A percentile compares a stretch with the other conserved stretches of the same genome.
Evolutionary conservation across 352 stramenopile genomes (phyloP).

Genomic region (Globisporangium irregulare): DNA sequence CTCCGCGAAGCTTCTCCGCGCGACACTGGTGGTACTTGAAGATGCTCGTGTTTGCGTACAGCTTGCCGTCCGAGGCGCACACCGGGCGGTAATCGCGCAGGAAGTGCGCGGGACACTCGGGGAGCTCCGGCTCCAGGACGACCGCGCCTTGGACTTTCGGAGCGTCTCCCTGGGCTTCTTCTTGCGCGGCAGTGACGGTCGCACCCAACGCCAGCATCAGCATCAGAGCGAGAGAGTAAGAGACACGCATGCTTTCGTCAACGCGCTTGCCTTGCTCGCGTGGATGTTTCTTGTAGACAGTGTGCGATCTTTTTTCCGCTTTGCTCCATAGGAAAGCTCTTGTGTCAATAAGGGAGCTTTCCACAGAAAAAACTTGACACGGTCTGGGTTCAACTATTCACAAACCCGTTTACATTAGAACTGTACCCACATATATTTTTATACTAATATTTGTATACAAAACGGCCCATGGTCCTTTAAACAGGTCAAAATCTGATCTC

Average conservation of each 20-base stretch:
- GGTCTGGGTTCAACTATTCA: neutral
- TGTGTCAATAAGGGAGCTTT: neutral
- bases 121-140: slow-evolving; percentile 22
- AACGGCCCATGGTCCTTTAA: neutral
- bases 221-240: neutral
- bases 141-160: slow-evolving; percentile 3
- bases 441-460: neutral
- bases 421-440: neutral
- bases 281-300: too few relatives aligned
- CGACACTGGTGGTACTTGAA: slow-evolving; percentile 58
- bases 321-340: neutral
- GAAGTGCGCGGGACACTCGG: slow-evolving; percentile 39
- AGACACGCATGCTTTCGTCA: neutral
- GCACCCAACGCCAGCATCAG: neutral
- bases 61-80: slow-evolving; percentile 54
- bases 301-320: too few relatives aligned
- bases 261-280: neutral
- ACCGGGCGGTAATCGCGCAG: slow-evolving; percentile 47
- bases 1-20: slow-evolving; percentile 25
- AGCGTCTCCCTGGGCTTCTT: neutral
- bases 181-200: neutral
- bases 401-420: neutral
- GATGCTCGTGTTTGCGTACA: slow-evolving; percentile 53
- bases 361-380: neutral
- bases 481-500: neutral